Evolutionary conservation across 768 basidiomycete genomes (phyloP).

Genomic region (Neoboletus magnificus): DNA sequence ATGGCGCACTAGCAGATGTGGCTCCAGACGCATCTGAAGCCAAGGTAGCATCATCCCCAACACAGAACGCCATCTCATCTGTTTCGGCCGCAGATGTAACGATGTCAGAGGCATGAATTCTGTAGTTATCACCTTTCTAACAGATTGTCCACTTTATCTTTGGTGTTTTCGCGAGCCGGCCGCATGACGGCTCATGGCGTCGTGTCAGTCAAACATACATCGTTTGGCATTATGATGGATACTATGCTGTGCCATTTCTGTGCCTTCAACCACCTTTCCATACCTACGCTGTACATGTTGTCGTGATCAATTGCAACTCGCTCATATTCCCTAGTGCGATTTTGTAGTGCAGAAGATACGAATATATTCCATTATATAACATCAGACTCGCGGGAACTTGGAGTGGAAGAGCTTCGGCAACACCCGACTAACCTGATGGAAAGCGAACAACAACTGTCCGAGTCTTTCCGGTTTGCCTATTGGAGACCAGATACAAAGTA

Average conservation of each 20-base stretch:
- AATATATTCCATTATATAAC: slow-evolving; percentile 13
- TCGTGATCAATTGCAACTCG: slow-evolving; percentile 22
- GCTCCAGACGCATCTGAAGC: slow-evolving; percentile 15
- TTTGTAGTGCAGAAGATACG: slow-evolving; percentile 18
- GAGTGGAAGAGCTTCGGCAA: background rate
- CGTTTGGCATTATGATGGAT: slow-evolving; percentile 17
- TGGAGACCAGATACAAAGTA: background rate
- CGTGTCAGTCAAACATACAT: slow-evolving; percentile 20
- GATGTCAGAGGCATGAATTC: slow-evolving; percentile 39
- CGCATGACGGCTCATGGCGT: slow-evolving; percentile 5
- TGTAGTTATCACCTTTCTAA: slow-evolving; percentile 9
- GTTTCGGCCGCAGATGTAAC: slow-evolving; percentile 36
- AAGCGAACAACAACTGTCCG: background rate
- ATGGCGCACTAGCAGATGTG: slow-evolving; percentile 24
- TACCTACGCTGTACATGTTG: slow-evolving; percentile 31
- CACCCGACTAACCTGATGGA: no score
- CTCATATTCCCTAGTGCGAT: slow-evolving; percentile 23
- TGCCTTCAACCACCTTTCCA: slow-evolving; percentile 17
- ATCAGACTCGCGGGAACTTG: background rate
- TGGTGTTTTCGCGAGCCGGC: slow-evolving; percentile 13
- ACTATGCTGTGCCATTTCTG: slow-evolving; percentile 24
- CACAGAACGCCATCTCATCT: slow-evolving; percentile 30
- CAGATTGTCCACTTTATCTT: slow-evolving; percentile 9
- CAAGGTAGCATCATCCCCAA: slow-evolving; percentile 22
- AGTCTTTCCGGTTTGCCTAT: background rate